Evolutionary conservation across 2,329 filamentous ascomycete genomes (phyloP).

Genomic region (Cladobotryum mycophilum): DNA sequence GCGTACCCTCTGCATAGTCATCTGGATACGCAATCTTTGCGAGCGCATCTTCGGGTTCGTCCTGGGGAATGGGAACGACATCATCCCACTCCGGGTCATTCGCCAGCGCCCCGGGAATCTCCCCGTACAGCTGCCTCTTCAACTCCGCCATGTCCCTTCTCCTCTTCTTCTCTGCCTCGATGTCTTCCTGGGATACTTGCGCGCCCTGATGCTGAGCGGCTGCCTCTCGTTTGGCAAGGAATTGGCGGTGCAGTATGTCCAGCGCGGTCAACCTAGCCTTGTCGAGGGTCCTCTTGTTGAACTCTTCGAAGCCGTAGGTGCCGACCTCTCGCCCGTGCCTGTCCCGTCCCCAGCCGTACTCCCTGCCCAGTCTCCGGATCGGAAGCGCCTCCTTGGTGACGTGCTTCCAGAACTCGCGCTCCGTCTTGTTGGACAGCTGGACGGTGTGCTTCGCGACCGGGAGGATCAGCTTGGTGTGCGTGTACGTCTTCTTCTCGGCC

Average conservation of each 20-base stretch:
- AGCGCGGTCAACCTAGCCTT: slow-evolving; percentile 38
- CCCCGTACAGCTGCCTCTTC: slow-evolving; percentile 47
- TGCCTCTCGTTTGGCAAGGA: slow-evolving; percentile 31
- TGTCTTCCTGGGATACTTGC: slow-evolving; percentile 32
- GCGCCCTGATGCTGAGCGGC: slow-evolving; percentile 19
- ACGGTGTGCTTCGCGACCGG: slow-evolving; percentile 32
- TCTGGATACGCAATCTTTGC: slow-evolving; percentile 89
- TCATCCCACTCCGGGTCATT: slow-evolving; percentile 76
- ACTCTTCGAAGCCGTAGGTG: slow-evolving; percentile 41
- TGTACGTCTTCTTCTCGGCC: slow-evolving; percentile 44
- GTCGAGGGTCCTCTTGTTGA: slow-evolving; percentile 36
- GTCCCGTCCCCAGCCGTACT: slow-evolving; percentile 46
- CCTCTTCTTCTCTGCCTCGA: slow-evolving; percentile 40
- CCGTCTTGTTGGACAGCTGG: slow-evolving; percentile 38
- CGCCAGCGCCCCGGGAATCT: slow-evolving; percentile 39
- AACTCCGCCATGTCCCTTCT: slow-evolving; percentile 46
- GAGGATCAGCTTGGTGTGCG: slow-evolving; percentile 40
- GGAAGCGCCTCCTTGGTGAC: slow-evolving; percentile 47
- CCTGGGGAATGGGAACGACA: slow-evolving; percentile 72
- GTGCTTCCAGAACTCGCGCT: slow-evolving; percentile 53
- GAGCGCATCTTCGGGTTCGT: slow-evolving; percentile 77
- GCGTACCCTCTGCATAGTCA: slow-evolving; percentile 73
- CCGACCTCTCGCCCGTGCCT: slow-evolving; percentile 43
- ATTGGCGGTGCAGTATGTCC: slow-evolving; percentile 38
- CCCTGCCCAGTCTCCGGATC: slow-evolving; percentile 35